phyloP scores from a whole-genome alignment of 202 grass and related monocot genomes.

The Eragrostis tef region DNA sequence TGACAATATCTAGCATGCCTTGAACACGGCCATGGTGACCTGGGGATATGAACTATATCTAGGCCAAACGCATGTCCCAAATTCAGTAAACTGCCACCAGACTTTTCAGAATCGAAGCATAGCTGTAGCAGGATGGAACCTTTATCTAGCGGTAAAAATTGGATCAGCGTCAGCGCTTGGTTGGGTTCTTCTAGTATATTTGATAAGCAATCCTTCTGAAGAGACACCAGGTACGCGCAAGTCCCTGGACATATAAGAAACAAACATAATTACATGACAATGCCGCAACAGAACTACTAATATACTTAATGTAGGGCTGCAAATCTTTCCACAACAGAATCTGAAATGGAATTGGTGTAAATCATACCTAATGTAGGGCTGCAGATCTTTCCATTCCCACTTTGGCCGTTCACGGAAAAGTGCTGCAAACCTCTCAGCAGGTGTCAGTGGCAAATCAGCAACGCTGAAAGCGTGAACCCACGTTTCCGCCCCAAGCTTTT shows the following conservation, averaged over 20 bases:
- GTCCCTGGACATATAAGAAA: conserved; percentile 53
- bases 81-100: not conserved
- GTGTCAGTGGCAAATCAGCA: conserved; percentile 62
- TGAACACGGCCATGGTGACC: not conserved
- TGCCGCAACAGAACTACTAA: not conserved
- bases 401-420: conserved; percentile 70
- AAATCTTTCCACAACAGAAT: not conserved
- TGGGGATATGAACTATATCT: not conserved
- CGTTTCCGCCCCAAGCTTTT: conserved; percentile 76
- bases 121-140: not conserved
- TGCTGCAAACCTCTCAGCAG: conserved; percentile 68
- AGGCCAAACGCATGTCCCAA: conserved; percentile 26
- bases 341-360: not conserved
- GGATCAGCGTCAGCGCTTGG: conserved; percentile 73
- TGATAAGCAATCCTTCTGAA: conserved; percentile 91
- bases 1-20: not conserved
- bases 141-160: conserved; percentile 85
- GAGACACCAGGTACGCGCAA: conserved; percentile 68
- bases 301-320: too few relatives aligned
- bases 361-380: conserved; percentile 85
- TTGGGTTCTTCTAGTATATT: conserved; percentile 84
- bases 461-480: conserved; percentile 85
- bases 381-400: conserved; percentile 94
- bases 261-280: not conserved
- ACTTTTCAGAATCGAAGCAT: conserved; percentile 10